phyloP scores from a whole-genome alignment of 1,284 basidiomycete species.

The Cryptococcus sp. region DNA sequence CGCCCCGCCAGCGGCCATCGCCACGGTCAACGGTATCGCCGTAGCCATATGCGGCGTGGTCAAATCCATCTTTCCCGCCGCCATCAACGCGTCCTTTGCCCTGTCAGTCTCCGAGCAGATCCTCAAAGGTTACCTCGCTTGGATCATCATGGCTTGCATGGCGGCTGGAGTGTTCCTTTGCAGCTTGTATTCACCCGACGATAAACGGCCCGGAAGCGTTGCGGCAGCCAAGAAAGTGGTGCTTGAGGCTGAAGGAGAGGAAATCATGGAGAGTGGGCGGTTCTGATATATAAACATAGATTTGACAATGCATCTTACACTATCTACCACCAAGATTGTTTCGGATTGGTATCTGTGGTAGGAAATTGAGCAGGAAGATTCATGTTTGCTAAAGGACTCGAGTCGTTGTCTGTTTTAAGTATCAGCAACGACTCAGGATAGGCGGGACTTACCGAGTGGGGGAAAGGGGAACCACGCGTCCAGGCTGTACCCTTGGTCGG shows the following conservation, averaged over 20 bases:
- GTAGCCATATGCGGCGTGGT: constrained; percentile 28
- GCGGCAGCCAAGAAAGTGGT: constrained; percentile 5
- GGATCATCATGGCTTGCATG: constrained; percentile 20
- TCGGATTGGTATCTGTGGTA: too few relatives aligned
- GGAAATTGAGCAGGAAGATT: too few relatives aligned
- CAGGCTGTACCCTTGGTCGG: constrained; percentile 25
- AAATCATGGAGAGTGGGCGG: constrained; percentile 16
- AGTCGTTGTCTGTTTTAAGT: too few relatives aligned
- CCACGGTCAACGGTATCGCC: constrained; percentile 35
- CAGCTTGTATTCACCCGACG: constrained; percentile 11
- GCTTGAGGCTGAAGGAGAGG: constrained; percentile 15
- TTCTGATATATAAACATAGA: constrained; percentile 1
- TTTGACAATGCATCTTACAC: background rate
- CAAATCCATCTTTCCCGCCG: constrained; percentile 29
- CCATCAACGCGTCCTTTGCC: constrained; percentile 28
- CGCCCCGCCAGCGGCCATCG: constrained; percentile 26
- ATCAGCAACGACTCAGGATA: too few relatives aligned
- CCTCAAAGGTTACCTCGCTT: constrained; percentile 20
- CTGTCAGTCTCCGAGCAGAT: constrained; percentile 22
- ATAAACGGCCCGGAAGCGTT: background rate
- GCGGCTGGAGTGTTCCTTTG: constrained; percentile 16
- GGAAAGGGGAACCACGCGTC: constrained; percentile 47
- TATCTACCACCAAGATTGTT: too few relatives aligned
- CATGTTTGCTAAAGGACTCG: too few relatives aligned
- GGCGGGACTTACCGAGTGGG: constrained; percentile 35